A percentile compares a stretch with the other conserved stretches of the same genome.
Evolutionary conservation across 2,329 filamentous ascomycete genomes (phyloP).

Genomic region (Alternaria metachromatica): DNA sequence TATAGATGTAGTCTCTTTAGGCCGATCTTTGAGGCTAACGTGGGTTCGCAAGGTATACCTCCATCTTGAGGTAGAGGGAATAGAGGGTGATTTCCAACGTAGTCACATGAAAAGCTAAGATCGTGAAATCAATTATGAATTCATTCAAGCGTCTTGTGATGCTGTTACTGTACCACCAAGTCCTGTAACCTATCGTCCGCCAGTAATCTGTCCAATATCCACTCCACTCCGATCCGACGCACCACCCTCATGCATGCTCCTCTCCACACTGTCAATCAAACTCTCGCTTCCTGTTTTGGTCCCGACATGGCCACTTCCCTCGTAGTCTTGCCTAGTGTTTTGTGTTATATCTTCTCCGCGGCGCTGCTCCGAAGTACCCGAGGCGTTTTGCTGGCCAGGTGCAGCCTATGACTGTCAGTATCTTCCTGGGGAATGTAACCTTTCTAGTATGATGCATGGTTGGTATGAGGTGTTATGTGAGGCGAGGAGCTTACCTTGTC

Average conservation of each 20-base stretch:
- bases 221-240: slow-evolving; percentile 8
- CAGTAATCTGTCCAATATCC: slow-evolving; percentile 4
- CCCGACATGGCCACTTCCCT: slow-evolving; percentile 4
- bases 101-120: not conserved
- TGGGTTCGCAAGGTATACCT: slow-evolving; percentile 20
- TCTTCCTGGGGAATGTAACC: not conserved
- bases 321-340: slow-evolving; percentile 6
- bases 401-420: not conserved
- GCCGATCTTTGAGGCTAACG: slow-evolving; percentile 22
- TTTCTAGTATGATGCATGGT: not conserved
- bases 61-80: not conserved
- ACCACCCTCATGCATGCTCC: slow-evolving; percentile 14
- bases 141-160: not conserved
- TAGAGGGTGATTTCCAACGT: not conserved
- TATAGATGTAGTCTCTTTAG: slow-evolving; percentile 21
- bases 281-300: slow-evolving; percentile 20
- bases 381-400: slow-evolving; percentile 14
- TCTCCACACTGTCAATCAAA: slow-evolving; percentile 20
- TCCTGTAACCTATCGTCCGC: not conserved
- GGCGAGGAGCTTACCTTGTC: slow-evolving; percentile 10
- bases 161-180: not conserved
- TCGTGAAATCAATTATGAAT: rapidly evolving
- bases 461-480: not conserved
- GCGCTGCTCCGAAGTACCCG: slow-evolving; percentile 13
- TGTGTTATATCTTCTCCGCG: slow-evolving; percentile 15